Evolutionary conservation across 108 stramenopile species (phyloP), one percentile per base, ranked within the genome.

Genomic region (Cyclotella baltica): DNA sequence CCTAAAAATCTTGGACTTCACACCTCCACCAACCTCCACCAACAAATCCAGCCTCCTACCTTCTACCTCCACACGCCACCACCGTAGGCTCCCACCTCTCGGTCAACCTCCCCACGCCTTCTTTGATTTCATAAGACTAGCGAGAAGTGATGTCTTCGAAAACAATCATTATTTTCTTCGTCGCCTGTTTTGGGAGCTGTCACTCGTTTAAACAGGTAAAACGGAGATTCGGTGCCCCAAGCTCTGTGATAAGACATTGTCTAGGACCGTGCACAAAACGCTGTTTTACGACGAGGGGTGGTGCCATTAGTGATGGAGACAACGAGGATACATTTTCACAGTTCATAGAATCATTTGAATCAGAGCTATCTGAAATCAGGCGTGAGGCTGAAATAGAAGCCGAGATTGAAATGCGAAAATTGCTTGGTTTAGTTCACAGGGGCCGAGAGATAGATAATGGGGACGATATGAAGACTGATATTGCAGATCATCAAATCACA

Each of bases 281-380:
- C 31, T 19, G 15, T 33, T 19, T 3, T 3, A 15, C 23, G 22
- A 23, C 25, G 0, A 31, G 62, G 15, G 70, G 55, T 28, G 63
- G 67, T 4, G 64, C 46, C 19, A 33, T 55, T n/a, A 55, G 38
- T 3, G 62, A 73, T 46, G 61, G 31, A 13, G n/a, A 81, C 27
- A 56, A 69, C 25, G 74, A 81, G 2, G 57, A 57, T 43, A 40
- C 64, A 38, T 52, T 65, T 30, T 70, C 62, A 25, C 28, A 76
- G 10, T 66, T 82, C 65, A 72, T 82, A 29, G 52, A 74, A 33
- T 82, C 81, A 0, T 82, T 82, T 72, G 81, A 82, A 76, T 75
- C 81, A 31, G 75, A 82, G 35, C 73, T 82, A 27, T 55, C 65
- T n/a, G 75, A 82, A 71, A 82, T 82, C 47, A 48, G 74, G 51